Evolutionary conservation across 179 eudicot species (phyloP).

Genomic region (Silene noctiflora): DNA sequence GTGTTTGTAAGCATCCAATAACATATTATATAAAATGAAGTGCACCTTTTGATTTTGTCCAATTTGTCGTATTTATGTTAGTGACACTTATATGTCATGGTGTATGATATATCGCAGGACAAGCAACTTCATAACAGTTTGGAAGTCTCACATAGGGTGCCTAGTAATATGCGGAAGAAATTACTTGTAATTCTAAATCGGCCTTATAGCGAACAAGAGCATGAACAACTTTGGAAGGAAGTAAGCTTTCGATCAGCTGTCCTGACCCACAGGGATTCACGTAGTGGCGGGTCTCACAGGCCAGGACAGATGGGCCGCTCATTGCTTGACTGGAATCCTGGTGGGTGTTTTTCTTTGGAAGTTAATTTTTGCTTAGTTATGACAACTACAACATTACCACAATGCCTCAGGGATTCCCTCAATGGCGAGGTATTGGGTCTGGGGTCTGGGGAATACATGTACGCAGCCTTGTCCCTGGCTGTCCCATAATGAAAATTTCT

Average conservation of each 20-base stretch:
- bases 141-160: background rate
- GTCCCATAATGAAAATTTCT: background rate
- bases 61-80: background rate
- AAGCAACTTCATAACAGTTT: constrained; percentile 17
- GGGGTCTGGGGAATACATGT: background rate
- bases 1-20: background rate
- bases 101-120: constrained; percentile 19
- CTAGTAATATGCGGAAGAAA: constrained; percentile 17
- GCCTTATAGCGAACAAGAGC: constrained; percentile 39
- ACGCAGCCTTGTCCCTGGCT: background rate
- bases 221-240: constrained; percentile 25
- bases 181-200: constrained; percentile 27
- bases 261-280: constrained; percentile 29
- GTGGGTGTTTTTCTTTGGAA: constrained; percentile 27
- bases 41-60: background rate
- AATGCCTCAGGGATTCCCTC: background rate
- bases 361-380: background rate
- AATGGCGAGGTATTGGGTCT: background rate
- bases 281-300: constrained; percentile 28
- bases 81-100: background rate
- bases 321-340: constrained; percentile 35
- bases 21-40: constrained; percentile 20
- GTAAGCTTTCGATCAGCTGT: constrained; percentile 26
- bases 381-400: background rate
- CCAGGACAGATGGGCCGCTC: constrained; percentile 29